Evolutionary conservation across 495 filamentous ascomycete species (phyloP), one percentile per base, ranked within the genome.

Genomic region (Xylaria castorea): DNA sequence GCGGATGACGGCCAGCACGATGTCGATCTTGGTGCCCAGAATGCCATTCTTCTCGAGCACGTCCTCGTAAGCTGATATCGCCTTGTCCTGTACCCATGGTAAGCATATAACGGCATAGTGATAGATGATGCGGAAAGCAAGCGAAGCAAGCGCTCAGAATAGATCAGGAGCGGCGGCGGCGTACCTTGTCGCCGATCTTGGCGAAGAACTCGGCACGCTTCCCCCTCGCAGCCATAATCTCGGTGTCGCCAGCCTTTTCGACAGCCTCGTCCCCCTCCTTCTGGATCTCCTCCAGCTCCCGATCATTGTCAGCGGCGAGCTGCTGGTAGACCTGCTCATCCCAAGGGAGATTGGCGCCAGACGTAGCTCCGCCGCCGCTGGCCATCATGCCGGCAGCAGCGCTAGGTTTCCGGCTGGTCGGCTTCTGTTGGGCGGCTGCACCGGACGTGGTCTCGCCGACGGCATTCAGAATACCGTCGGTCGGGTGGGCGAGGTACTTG

Each of bases 201-300:
- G 97, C 94, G 87, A 92, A 98, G 84, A 96, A 96, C 79, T 99
- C 96, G 42, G 97, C 96, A 76, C 94, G 88, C 86, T 98, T 99
- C 61, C 95, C 94, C 81, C 91, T 89, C 66, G 96, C 96, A 72
- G 94, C 93, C 82, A 94, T 90, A 64, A 99, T 91, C 83, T 99
- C 96, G 9, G 93, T 97, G 76, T 99, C 96, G 53, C 96, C 96
- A 70, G 95, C 96, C 79, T 94, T 94, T 85, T 99, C 96, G 48
- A 91, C 90, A 36, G 94, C 94, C 76, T 97, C 94, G 61, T 97
- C 94, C 80, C 98, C 92, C 81, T 98, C 96, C 83, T 97, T 97
- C 81, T 97, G 91, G 80, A 94, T 92, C n/a, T 86, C 87, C 73
- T 94, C 94, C 53, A 98, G 86, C 87, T 98, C 95, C 80, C 91